phyloP scores from a whole-genome alignment of 202 grass and related monocot genomes.

The Zoysia matrella region DNA sequence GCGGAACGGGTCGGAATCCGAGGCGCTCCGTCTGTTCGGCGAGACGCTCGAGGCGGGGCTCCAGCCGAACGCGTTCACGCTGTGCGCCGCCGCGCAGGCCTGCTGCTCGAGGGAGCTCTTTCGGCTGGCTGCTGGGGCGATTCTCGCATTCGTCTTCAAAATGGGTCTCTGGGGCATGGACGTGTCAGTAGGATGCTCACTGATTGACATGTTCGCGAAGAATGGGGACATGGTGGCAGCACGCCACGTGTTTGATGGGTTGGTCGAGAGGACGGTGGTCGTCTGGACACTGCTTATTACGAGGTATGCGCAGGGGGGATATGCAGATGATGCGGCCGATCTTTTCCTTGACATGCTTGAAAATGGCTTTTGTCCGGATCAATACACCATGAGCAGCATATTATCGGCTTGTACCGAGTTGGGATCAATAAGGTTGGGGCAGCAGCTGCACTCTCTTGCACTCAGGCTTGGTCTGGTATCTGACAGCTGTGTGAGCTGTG shows the following conservation, averaged over 20 bases:
- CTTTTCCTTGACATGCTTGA: slow-evolving; percentile 75
- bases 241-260: slow-evolving; percentile 54
- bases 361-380: slow-evolving; percentile 57
- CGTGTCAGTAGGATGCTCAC: slow-evolving; percentile 55
- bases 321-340: slow-evolving; percentile 45
- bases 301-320: slow-evolving; percentile 52
- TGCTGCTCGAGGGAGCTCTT: slow-evolving; percentile 52
- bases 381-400: slow-evolving; percentile 74
- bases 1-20: slow-evolving; percentile 49
- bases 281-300: slow-evolving; percentile 85
- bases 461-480: slow-evolving; percentile 53
- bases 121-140: slow-evolving; percentile 16
- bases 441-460: slow-evolving; percentile 77
- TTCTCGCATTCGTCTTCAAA: slow-evolving; percentile 64
- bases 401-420: slow-evolving; percentile 68
- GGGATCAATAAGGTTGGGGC: slow-evolving; percentile 61
- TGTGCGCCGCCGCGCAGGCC: slow-evolving; percentile 55
- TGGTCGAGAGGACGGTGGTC: slow-evolving; percentile 59
- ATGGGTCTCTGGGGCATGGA: slow-evolving; percentile 58
- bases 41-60: slow-evolving; percentile 59
- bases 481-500: slow-evolving; percentile 71
- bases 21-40: slow-evolving; percentile 48
- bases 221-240: slow-evolving; percentile 59
- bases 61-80: slow-evolving; percentile 66
- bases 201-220: slow-evolving; percentile 84